phyloP scores from a whole-genome alignment of 768 basidiomycete species.

The Tephrocybe sp. region DNA sequence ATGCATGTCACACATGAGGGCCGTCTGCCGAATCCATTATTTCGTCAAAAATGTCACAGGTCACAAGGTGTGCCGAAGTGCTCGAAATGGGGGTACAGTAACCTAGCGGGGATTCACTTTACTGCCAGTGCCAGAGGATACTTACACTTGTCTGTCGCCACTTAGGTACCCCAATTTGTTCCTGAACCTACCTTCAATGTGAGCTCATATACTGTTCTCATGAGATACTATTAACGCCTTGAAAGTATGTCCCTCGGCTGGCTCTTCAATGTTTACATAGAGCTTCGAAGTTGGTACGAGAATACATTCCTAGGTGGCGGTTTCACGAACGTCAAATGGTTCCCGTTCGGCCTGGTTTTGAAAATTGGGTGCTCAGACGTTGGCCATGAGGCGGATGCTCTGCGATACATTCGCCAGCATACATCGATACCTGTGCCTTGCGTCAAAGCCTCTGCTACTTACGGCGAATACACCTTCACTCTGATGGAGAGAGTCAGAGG shows the following conservation, averaged over 20 bases:
- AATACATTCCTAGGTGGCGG: not conserved
- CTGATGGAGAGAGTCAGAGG: slow-evolving; percentile 7
- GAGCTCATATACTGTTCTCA: no score
- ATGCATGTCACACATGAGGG: no score
- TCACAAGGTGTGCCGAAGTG: no score
- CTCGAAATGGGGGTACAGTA: no score
- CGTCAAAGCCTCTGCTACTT: not conserved
- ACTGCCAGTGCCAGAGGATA: no score
- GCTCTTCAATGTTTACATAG: slow-evolving; percentile 3
- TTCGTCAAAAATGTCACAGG: no score
- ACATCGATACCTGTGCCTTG: slow-evolving; percentile 11
- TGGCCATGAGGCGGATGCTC: slow-evolving; percentile 10
- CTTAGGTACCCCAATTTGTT: no score
- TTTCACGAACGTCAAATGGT: slow-evolving; percentile 1
- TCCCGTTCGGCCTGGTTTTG: slow-evolving; percentile 9
- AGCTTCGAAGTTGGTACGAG: slow-evolving; percentile 8
- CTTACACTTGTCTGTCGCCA: no score
- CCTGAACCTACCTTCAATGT: no score
- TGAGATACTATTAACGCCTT: no score
- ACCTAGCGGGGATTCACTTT: no score
- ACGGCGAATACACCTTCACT: slow-evolving; percentile 6
- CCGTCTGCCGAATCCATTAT: no score
- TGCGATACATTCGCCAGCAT: slow-evolving; percentile 8
- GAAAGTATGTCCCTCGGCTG: slow-evolving; percentile 4
- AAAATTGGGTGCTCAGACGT: slow-evolving; percentile 4